A percentile compares a stretch with the other conserved stretches of the same genome.
Conservation (phyloP, 176 grass and related monocot species). For the Rhynchospora breviuscula region DNA sequence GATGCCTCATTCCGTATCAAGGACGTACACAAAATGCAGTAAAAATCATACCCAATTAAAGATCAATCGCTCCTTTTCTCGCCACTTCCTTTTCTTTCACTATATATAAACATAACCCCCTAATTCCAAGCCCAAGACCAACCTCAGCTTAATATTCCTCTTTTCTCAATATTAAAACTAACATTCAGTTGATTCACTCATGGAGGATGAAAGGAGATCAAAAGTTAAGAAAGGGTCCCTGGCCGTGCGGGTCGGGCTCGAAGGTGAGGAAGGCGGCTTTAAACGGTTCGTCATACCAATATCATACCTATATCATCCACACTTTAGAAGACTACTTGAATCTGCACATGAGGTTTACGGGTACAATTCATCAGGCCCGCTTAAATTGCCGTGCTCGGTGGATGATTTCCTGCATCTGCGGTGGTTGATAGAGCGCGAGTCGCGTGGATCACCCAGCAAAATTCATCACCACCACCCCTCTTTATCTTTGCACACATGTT, state of each 20-base stretch:
- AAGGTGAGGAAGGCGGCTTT: constrained; percentile 34
- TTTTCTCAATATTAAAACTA: not conserved
- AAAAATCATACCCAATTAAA: constrained; percentile 14
- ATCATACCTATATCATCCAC: constrained; percentile 83
- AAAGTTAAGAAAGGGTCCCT: constrained; percentile 99
- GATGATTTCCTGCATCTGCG: constrained; percentile 82
- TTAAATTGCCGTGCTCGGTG: constrained; percentile 73
- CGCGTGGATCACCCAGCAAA: constrained; percentile 30
- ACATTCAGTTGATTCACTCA: not conserved
- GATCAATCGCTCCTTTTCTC: constrained; percentile 9
- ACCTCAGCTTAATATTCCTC: not conserved
- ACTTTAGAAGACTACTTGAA: constrained; percentile 58
- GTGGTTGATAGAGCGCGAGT: constrained; percentile 55
- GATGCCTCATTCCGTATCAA: constrained; percentile 32
- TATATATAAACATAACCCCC: constrained; percentile 6
- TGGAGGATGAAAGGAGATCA: constrained; percentile 54
- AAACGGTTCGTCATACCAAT: constrained; percentile 80
- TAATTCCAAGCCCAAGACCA: not conserved
- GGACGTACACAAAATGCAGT: constrained; percentile 18
- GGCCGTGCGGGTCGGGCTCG: constrained; percentile 58
- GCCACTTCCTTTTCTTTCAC: not conserved
- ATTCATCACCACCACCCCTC: constrained; percentile 25
- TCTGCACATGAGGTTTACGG: constrained; percentile 71
- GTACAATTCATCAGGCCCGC: constrained; percentile 53
- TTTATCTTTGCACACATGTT: constrained; percentile 50